Evolutionary conservation across 371 early-diverging fungal species (phyloP).

Genomic region (Rhizomucor miehei): DNA sequence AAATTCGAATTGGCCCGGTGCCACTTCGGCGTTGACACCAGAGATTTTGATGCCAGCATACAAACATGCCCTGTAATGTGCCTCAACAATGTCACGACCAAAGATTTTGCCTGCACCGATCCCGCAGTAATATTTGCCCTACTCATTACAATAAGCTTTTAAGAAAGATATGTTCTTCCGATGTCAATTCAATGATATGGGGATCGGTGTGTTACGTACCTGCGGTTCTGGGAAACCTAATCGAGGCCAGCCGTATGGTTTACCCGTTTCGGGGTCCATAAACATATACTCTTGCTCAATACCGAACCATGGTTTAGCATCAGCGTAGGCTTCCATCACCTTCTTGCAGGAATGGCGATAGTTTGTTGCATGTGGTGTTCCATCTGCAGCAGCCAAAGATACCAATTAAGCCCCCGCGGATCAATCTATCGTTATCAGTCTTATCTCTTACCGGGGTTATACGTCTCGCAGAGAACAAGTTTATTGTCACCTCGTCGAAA

Average conservation of each 20-base stretch:
- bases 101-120: slow-evolving; percentile 50
- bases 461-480: slow-evolving; percentile 13
- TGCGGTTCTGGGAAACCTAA: slow-evolving; percentile 61
- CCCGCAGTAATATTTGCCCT: slow-evolving; percentile 59
- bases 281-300: slow-evolving; percentile 63
- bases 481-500: slow-evolving; percentile 51
- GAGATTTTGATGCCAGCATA: slow-evolving; percentile 58
- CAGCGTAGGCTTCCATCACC: slow-evolving; percentile 42
- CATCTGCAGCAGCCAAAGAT: slow-evolving; percentile 21
- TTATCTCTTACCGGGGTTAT: slow-evolving; percentile 20
- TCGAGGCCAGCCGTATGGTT: slow-evolving; percentile 58
- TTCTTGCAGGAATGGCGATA: slow-evolving; percentile 37
- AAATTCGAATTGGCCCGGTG: slow-evolving; percentile 61
- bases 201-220: slow-evolving; percentile 12
- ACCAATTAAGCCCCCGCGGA: not conserved
- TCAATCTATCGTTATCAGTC: slow-evolving; percentile 3
- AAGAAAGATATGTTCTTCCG: too few species aligned
- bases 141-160: slow-evolving; percentile 29
- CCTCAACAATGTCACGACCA: slow-evolving; percentile 60
- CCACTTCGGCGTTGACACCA: slow-evolving; percentile 57
- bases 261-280: slow-evolving; percentile 50
- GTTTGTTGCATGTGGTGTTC: slow-evolving; percentile 48
- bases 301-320: slow-evolving; percentile 57
- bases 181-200: slow-evolving; percentile 11
- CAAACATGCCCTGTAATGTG: slow-evolving; percentile 59